These are phyloP conservation scores for Antitrichia curtipendula DNA, from an alignment of 225 moss, liverwort and hornwort genomes.

Conservation along the genomic window DNA sequence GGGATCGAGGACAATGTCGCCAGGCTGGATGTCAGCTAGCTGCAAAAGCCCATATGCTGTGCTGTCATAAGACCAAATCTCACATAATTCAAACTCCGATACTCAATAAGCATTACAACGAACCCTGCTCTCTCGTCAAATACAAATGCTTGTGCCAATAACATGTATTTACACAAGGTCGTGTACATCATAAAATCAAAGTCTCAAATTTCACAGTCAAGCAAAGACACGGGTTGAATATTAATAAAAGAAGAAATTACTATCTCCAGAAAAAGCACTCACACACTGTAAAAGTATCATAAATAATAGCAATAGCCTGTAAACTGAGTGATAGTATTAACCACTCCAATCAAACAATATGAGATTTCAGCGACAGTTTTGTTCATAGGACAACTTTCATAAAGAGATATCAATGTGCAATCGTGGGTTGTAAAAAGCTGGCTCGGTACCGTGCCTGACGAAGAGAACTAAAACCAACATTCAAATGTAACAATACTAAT, in stretches of 20 bases:
- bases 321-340: neutral
- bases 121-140: neutral
- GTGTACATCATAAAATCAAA: neutral
- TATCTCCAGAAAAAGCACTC: neutral
- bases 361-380: neutral
- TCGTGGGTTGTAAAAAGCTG: neutral
- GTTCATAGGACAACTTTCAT: neutral
- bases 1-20: conserved; percentile 72
- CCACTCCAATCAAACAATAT: neutral
- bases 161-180: neutral
- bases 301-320: neutral
- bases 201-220: neutral
- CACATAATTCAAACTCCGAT: neutral
- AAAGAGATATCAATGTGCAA: neutral
- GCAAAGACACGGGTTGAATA: neutral
- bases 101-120: neutral
- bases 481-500: neutral
- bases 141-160: neutral
- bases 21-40: conserved; percentile 58
- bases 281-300: neutral
- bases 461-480: neutral
- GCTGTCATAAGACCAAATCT: conserved; percentile 34
- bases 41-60: conserved; percentile 84
- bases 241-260: neutral
- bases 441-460: neutral